Base-by-base conservation (phyloP, 352 stramenopile species). In the Phytopythium aichiense region DNA sequence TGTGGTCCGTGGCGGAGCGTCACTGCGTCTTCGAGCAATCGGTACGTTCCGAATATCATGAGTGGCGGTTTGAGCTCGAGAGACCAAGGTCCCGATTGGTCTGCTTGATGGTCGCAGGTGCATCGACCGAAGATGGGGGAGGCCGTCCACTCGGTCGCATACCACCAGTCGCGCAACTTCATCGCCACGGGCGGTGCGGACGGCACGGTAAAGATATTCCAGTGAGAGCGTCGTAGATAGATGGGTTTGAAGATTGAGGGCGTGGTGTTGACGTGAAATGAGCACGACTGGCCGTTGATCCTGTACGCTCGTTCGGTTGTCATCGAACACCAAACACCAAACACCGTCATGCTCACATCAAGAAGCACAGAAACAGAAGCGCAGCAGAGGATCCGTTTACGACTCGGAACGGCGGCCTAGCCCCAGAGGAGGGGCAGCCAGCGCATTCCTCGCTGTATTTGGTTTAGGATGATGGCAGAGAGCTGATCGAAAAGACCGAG, bases 151-250 rank as follows among this genome's bases (percentile, higher is more conserved):
- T 76, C 80, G 22, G 84, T 95, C 20, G 69, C 64, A 37, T 94
- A 89, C 62, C 87, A 95, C 42, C 76, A 79, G 58, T 87, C 84
- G 9, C 87, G 83, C 25, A 92, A 89, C 63, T 93, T 88, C 56
- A 83, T 95, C 50, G 87, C 87, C 13, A 89, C 87, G 0, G 75
- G 79, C 33, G 87, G 87, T 22, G 87, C 87, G 7, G 87, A 95
- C 60, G 85, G 84, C 73, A 77, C 88, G 66, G 81, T 95, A 75
- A 95, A 95, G 70, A 82, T 95, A 69, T 95, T 91, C 69, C 87
- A 95, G 66, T 95, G 68, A 86, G 50, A 13, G 13, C 25, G 22
- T 22, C 35, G 35, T 58, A 49, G 33, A 58, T 58, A 58, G 53
- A 57, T 46, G 52, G 18, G 38, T 20, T n/a, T 35, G 1, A 11